These are phyloP conservation scores for Fusarium udum DNA, from an alignment of 2,329 filamentous ascomycete genomes.

Conservation along the genomic window DNA sequence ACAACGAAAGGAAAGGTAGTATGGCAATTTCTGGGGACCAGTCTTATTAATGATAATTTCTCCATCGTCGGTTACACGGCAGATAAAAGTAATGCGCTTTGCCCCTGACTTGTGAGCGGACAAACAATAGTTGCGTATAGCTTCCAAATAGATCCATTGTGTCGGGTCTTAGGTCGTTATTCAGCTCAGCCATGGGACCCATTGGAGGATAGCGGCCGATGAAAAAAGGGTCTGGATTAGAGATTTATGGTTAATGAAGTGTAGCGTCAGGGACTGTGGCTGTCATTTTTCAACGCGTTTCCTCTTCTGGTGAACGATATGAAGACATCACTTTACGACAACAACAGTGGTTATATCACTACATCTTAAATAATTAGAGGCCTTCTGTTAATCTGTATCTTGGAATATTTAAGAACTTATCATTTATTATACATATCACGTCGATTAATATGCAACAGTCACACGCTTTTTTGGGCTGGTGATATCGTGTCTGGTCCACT, in stretches of 20 bases:
- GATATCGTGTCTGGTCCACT: background rate
- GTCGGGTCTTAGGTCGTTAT: background rate
- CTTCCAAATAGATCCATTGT: background rate
- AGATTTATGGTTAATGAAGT: background rate
- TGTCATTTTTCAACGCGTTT: background rate
- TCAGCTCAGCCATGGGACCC: background rate
- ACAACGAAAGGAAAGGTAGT: background rate
- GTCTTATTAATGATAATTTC: background rate
- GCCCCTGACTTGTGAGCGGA: background rate
- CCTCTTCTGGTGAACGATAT: background rate
- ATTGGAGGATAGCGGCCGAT: background rate
- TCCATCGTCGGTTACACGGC: background rate
- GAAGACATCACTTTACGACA: background rate
- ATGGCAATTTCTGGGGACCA: background rate
- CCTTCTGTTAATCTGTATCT: rapidly evolving
- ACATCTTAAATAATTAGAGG: rapidly evolving
- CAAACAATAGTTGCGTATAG: background rate
- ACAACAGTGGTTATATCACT: too few species aligned
- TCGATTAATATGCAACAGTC: rapidly evolving
- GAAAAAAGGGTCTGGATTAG: background rate
- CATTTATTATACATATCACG: rapidly evolving
- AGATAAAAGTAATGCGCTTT: background rate
- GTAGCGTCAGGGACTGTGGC: background rate
- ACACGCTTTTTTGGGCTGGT: rapidly evolving
- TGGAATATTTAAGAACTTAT: too few species aligned